Evolutionary conservation across 2,329 filamentous ascomycete genomes (phyloP).

Genomic region (Colletotrichum abscissum): DNA sequence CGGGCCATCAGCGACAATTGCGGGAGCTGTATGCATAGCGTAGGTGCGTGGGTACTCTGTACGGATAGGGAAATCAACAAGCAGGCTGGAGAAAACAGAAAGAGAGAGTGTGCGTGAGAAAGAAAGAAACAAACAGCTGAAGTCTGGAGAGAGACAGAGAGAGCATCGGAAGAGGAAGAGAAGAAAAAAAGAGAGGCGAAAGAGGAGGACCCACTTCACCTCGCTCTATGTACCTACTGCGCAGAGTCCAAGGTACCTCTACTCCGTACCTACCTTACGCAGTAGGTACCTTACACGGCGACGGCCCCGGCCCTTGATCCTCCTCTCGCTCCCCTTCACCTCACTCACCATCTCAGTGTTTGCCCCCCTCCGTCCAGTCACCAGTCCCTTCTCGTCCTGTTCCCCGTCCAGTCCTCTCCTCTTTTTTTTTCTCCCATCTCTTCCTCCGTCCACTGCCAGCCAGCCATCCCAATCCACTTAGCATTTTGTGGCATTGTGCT

Average conservation of each 20-base stretch:
- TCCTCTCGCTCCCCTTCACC: neutral
- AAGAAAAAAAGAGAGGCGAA: neutral
- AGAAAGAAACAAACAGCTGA: neutral
- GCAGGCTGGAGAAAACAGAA: neutral
- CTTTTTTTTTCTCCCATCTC: neutral
- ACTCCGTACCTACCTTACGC: too few species aligned
- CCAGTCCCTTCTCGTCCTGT: constrained; percentile 11
- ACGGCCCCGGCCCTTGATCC: constrained; percentile 22
- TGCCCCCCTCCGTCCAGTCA: neutral
- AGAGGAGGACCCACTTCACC: constrained; percentile 14
- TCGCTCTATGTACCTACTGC: neutral
- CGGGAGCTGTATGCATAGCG: neutral
- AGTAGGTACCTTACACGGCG: constrained; percentile 5
- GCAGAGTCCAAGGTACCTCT: too few species aligned
- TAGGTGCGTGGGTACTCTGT: too few species aligned
- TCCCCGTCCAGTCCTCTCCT: neutral
- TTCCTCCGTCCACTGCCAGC: neutral
- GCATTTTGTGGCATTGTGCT: neutral
- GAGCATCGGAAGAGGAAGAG: neutral
- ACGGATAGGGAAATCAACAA: neutral
- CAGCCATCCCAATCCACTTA: neutral
- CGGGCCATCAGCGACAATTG: neutral
- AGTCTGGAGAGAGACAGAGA: neutral
- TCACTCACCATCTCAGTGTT: neutral
- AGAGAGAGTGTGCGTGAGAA: neutral